phyloP scores from a whole-genome alignment of 2,329 filamentous ascomycete genomes.

The Neoascochyta sp. region DNA sequence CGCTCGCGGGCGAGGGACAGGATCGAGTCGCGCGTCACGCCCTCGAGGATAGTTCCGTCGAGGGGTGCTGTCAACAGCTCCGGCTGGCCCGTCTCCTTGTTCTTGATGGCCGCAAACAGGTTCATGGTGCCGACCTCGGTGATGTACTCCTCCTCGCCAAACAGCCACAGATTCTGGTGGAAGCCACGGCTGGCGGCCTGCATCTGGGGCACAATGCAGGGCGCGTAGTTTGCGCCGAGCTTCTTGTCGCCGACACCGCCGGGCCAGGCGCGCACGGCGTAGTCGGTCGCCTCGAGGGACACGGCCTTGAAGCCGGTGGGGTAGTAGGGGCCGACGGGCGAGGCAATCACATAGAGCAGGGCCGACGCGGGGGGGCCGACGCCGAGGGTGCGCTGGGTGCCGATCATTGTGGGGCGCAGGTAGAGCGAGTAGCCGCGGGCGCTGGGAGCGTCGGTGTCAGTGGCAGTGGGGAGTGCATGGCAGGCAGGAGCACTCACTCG shows the following conservation, averaged over 20 bases:
- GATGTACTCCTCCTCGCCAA: constrained; percentile 90
- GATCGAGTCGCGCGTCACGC: constrained; percentile 89
- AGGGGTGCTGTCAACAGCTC: constrained; percentile 93
- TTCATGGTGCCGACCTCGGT: constrained; percentile 99
- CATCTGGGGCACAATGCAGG: constrained; percentile 94
- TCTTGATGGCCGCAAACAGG: constrained; percentile 81
- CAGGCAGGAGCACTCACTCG: constrained; percentile 57
- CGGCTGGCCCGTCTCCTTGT: constrained; percentile 83
- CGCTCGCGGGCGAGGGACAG: constrained; percentile 81
- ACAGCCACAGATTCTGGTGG: constrained; percentile 98
- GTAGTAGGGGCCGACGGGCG: constrained; percentile 95
- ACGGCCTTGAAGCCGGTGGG: constrained; percentile 98
- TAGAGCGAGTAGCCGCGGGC: constrained; percentile 87
- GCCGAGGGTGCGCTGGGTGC: constrained; percentile 89
- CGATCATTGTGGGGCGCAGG: constrained; percentile 93
- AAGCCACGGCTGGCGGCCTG: constrained; percentile 87
- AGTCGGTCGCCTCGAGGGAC: constrained; percentile 90
- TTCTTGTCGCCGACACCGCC: constrained; percentile 98
- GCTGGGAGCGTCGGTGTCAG: no score
- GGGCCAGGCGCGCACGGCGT: constrained; percentile 95
- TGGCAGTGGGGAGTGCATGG: no score
- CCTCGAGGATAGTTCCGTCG: constrained; percentile 93
- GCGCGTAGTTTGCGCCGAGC: constrained; percentile 98
- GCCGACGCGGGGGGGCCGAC: constrained; percentile 90
- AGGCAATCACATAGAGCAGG: constrained; percentile 90